Evolutionary conservation across 2,329 filamentous ascomycete species (phyloP), one percentile per base, ranked within the genome.

Genomic region (Anthostomella pinea): DNA sequence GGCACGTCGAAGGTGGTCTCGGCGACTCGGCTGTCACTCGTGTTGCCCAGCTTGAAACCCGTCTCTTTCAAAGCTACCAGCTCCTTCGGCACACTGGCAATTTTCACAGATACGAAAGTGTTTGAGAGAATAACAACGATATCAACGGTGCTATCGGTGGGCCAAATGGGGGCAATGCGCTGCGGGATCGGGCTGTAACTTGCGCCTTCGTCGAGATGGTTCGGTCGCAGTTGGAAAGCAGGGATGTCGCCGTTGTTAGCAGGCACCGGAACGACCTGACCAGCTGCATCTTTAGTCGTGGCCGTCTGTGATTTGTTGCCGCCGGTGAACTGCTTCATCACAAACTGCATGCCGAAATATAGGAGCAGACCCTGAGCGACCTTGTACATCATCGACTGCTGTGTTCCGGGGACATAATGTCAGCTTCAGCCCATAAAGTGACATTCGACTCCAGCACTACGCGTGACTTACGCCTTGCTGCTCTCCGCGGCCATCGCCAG

Each of bases 81-180:
- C 38, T 87, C 81, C 30, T 76, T 65, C 2, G 84, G 72, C 25
- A 81, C 73, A 31, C 77, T 70, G 45, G 77, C 76, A 49, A 95
- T 71, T 15, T 83, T 75, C 10, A 78, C 79, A 43, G 87, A 77
- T 21, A 77, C 75, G 48, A 85, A 73, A 8, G 83, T 85, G 9
- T 86, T 77, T 30, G 89, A 91, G 37, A 97, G 77, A 52, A 91
- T 93, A 58, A 98, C 77, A 49, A 79, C 72, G 52, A 98, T 79
- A 63, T 98, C 93, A 50, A 98, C 65, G 41, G 78, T 69, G 53
- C 80, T 86, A 58, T 93, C 80, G 30, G 76, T 68, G 3, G 87
- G 81, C 93, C 93, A 98, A 56, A 97, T 88, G 15, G 93, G 90
- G 23, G 85, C 85, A 43, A 96, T 72, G 38, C 73, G 75, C 48